Evolutionary conservation across 495 filamentous ascomycete genomes (phyloP).

Genomic region (Aspergillus ostianus): DNA sequence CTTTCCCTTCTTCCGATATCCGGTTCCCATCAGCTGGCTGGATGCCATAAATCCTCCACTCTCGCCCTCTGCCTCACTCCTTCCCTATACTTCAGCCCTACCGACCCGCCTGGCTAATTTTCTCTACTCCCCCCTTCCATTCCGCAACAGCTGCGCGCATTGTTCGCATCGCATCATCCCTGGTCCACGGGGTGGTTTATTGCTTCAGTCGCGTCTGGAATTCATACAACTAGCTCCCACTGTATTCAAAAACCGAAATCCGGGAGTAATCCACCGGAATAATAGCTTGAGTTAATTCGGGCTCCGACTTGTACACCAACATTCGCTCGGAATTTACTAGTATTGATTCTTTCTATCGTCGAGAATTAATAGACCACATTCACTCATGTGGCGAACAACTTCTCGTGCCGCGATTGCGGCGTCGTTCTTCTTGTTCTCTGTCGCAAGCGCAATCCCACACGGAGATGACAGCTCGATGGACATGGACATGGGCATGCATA

Average conservation of each 20-base stretch:
- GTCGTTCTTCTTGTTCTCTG: constrained; percentile 28
- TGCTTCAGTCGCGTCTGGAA: not conserved
- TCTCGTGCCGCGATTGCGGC: constrained; percentile 33
- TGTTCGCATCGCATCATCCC: constrained; percentile 1
- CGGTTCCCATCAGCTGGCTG: constrained; percentile 6
- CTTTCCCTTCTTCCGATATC: not conserved
- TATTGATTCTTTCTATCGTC: not conserved
- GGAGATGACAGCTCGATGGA: constrained; percentile 36
- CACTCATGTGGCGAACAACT: constrained; percentile 27
- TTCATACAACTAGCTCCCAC: not conserved
- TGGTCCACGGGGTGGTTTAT: not conserved
- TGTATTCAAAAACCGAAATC: not conserved
- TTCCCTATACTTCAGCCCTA: constrained; percentile 18
- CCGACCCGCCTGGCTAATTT: not conserved
- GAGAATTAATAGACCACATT: not conserved
- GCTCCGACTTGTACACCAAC: not conserved
- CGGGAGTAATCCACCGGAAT: not conserved
- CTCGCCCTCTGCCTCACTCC: constrained; percentile 7
- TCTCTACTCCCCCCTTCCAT: not conserved
- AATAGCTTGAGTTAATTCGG: not conserved
- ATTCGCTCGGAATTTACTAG: not conserved
- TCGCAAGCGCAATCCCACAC: constrained; percentile 38
- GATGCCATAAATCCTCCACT: constrained; percentile 10
- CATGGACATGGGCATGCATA: constrained; percentile 39
- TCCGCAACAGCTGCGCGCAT: not conserved